Evolutionary conservation across 139 green algal genomes (phyloP), one percentile per base, ranked within the genome.

Genomic region (Chlamydomonas sp.): DNA sequence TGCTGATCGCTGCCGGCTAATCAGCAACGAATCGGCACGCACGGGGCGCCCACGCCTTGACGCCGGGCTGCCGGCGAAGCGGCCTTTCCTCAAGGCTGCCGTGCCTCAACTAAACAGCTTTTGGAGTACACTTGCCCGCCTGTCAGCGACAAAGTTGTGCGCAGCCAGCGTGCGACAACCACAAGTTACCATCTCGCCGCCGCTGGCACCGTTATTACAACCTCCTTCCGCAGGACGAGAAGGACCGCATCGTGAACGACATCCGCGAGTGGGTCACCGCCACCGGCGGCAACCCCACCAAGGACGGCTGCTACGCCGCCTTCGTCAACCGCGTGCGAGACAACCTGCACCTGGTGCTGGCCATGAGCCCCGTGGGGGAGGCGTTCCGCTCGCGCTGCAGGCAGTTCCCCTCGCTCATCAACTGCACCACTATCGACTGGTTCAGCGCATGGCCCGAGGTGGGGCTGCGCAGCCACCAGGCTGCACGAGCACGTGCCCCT

Each of bases 341-440:
- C 83, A 98, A 97, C 91, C 94, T 98, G 79, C 96, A 98, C 91
- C 91, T 96, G 69, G 93, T 98, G 84, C 90, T 98, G 73, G 93
- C 93, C 83, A 97, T 97, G 94, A 95, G 88, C 71, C 96, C 96
- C 49, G 95, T 97, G 57, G 96, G 96, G 9, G 93, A 96, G 71
- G 93, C 90, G 57, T 98, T 97, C 93, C 91, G 94, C 60, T 72
- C 89, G 31, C 93, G 95, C 74, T 91, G 94, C 91, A 92, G 94
- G 57, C 93, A 95, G 91, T 97, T 97, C 91, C 96, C 96, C 4
- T 95, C 91, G 6, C 94, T 98, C 85, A 96, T 97, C 90, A 96
- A 96, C 90, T 97, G 94, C 92, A 96, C 91, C 89, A 98, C 95
- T 78, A 97, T 98, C 84, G 94, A 97, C 86, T 97, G 95, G 95